Evolutionary conservation across 352 stramenopile species (phyloP).

Genomic region (Phytopythium vexans): DNA sequence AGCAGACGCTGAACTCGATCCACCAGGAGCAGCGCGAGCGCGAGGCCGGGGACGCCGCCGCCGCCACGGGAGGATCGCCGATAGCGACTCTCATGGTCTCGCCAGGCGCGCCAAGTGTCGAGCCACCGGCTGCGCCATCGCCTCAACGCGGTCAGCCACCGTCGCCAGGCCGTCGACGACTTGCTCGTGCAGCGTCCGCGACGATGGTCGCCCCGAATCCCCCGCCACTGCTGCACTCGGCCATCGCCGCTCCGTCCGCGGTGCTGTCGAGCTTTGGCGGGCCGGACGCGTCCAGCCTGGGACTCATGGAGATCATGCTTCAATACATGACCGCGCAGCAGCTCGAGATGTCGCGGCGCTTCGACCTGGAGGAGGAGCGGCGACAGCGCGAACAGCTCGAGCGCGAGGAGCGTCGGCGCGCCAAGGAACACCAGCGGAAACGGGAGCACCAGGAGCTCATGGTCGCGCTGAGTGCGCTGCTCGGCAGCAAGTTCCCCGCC

Average conservation of each 20-base stretch:
- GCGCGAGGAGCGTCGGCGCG: constrained; percentile 24
- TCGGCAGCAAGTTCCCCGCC: constrained; percentile 41
- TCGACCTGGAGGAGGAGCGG: constrained; percentile 30
- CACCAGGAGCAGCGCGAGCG: constrained; percentile 46
- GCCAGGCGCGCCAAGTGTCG: neutral
- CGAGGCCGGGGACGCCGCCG: constrained; percentile 4
- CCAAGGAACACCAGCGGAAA: constrained; percentile 28
- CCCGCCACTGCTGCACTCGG: too few relatives aligned
- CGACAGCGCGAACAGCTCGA: constrained; percentile 19
- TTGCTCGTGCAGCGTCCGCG: too few relatives aligned
- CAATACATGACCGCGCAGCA: constrained; percentile 57
- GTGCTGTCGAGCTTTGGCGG: neutral
- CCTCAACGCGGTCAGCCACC: too few relatives aligned
- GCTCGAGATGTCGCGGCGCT: constrained; percentile 26
- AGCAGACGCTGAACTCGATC: constrained; percentile 46
- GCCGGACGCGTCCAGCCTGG: constrained; percentile 15
- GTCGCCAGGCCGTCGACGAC: too few relatives aligned
- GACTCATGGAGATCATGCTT: constrained; percentile 46
- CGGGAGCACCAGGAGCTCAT: constrained; percentile 54
- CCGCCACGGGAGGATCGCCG: neutral
- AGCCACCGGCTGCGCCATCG: neutral
- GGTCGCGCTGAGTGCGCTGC: constrained; percentile 38
- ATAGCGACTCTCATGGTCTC: neutral
- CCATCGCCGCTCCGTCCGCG: neutral
- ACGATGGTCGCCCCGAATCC: too few relatives aligned